A percentile compares a stretch with the other conserved stretches of the same genome.
Evolutionary conservation across 2,329 filamentous ascomycete species (phyloP).

Genomic region (Rugonectria rugulosa): DNA sequence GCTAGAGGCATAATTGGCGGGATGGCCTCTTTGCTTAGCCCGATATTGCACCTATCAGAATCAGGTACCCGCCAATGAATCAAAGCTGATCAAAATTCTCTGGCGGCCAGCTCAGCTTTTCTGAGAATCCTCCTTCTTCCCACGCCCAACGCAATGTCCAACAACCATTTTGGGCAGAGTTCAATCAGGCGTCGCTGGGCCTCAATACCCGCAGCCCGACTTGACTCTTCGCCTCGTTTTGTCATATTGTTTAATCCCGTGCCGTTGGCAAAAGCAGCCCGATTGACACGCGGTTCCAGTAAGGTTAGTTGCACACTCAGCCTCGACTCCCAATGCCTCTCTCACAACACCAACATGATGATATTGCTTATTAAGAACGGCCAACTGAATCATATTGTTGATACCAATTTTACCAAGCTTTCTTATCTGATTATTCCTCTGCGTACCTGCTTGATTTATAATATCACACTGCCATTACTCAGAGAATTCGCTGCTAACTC

Average conservation of each 20-base stretch:
- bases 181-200: not conserved
- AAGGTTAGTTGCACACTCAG: conserved; percentile 31
- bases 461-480: not conserved
- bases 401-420: conserved; percentile 67
- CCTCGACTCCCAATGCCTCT: conserved; percentile 24
- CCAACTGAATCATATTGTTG: conserved; percentile 70
- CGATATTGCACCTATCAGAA: conserved; percentile 30
- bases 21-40: conserved; percentile 34
- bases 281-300: conserved; percentile 15
- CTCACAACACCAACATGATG: conserved; percentile 61
- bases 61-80: conserved; percentile 5
- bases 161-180: conserved; percentile 1
- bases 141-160: not conserved
- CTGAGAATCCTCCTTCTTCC: conserved; percentile 17
- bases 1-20: conserved; percentile 40
- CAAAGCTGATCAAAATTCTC: conserved; percentile 29
- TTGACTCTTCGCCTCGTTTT: not conserved
- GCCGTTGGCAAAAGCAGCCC: not conserved
- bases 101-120: conserved; percentile 1
- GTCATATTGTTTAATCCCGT: not conserved
- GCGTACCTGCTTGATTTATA: conserved; percentile 10
- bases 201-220: not conserved
- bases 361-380: conserved; percentile 69
- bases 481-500: conserved; percentile 35
- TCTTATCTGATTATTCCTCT: conserved; percentile 63